Evolutionary conservation across 306 rosid species (phyloP).

Genomic region (Dryas alaskensis): DNA sequence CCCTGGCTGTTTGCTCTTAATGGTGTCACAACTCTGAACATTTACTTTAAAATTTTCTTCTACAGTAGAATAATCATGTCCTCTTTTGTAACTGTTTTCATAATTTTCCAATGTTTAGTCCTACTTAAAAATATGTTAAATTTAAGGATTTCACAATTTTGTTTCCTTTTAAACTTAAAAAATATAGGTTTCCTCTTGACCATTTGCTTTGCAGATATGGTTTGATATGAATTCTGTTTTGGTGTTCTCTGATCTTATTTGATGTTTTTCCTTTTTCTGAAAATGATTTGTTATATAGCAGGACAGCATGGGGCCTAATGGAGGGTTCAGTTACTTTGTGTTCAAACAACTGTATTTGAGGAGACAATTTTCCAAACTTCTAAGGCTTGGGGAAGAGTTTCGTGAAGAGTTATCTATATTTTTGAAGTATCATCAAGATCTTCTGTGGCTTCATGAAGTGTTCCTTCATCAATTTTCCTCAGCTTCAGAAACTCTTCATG

Average conservation of each 20-base stretch:
- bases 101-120: background rate
- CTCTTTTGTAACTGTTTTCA: background rate
- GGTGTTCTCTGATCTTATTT: slow-evolving; percentile 7
- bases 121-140: background rate
- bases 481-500: slow-evolving; percentile 90
- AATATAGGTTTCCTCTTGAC: background rate
- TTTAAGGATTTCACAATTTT: background rate
- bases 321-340: slow-evolving; percentile 85
- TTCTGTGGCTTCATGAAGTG: slow-evolving; percentile 93
- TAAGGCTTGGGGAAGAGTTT: slow-evolving; percentile 95
- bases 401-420: slow-evolving; percentile 75
- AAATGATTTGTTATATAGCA: slow-evolving; percentile 56
- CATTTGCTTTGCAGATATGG: slow-evolving; percentile 8
- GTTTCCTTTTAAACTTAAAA: no score
- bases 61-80: background rate
- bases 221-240: slow-evolving; percentile 6
- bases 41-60: slow-evolving; percentile 9
- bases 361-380: slow-evolving; percentile 78
- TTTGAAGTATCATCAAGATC: slow-evolving; percentile 76
- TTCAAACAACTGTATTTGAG: slow-evolving; percentile 65
- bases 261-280: slow-evolving; percentile 16
- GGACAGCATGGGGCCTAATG: slow-evolving; percentile 90
- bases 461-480: slow-evolving; percentile 78
- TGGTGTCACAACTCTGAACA: background rate
- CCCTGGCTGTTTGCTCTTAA: background rate